Percentiles rank a stretch among this genome's conserved stretches.
These are phyloP conservation scores for Lactarius sp. DNA, from an alignment of 768 basidiomycete species.

Conservation along the genomic window DNA sequence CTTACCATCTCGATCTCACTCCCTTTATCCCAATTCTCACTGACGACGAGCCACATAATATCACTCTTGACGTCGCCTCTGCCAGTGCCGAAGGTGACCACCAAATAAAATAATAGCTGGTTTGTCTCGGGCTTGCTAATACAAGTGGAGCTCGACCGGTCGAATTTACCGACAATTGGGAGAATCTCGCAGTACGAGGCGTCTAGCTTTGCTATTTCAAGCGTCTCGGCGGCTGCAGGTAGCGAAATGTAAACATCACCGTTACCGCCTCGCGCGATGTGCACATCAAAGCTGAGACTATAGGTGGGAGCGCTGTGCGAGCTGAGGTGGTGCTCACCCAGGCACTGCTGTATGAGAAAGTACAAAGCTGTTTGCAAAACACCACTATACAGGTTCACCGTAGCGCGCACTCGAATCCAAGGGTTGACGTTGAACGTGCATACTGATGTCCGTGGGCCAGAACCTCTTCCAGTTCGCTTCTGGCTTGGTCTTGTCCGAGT, in stretches of 20 bases:
- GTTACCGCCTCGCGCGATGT: slow-evolving; percentile 56
- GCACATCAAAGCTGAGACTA: slow-evolving; percentile 57
- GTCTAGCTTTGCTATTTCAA: slow-evolving; percentile 51
- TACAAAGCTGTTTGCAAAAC: background rate
- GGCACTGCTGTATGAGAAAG: background rate
- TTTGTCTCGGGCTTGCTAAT: slow-evolving; percentile 58
- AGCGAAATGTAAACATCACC: slow-evolving; percentile 52
- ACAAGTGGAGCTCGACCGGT: slow-evolving; percentile 64
- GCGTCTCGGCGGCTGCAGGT: slow-evolving; percentile 36
- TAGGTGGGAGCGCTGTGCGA: background rate
- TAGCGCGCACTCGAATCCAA: no score
- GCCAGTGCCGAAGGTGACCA: slow-evolving; percentile 63
- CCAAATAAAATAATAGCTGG: slow-evolving; percentile 69
- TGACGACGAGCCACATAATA: slow-evolving; percentile 59
- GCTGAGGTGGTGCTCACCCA: background rate
- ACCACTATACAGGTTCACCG: background rate
- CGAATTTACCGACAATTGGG: slow-evolving; percentile 61
- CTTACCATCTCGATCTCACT: slow-evolving; percentile 72
- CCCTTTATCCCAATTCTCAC: slow-evolving; percentile 46
- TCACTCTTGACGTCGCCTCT: slow-evolving; percentile 70
- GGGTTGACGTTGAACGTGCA: no score
- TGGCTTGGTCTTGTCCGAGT: background rate
- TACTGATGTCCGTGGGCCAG: background rate
- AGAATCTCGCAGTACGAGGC: slow-evolving; percentile 55
- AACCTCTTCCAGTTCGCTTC: background rate